A percentile compares a stretch with the other conserved stretches of the same genome.
Evolutionary conservation across 805 yeast species (phyloP).

Genomic region (Zygotorulaspora danielsina): DNA sequence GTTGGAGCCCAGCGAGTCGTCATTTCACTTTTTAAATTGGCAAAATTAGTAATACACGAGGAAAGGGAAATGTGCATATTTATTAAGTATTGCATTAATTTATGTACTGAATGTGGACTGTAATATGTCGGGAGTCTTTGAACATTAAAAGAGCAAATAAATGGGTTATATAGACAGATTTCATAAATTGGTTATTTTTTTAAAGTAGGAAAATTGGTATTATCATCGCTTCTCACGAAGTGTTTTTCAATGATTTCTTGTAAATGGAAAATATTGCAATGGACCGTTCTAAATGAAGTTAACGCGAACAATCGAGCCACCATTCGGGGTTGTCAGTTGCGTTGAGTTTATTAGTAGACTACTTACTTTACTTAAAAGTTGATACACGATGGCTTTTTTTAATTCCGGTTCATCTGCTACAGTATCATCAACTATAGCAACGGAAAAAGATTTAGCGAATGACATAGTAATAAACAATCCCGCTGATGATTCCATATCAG

Average conservation of each 20-base stretch:
- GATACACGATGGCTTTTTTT: slow-evolving; percentile 23
- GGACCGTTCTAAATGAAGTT: too few species aligned
- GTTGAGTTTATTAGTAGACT: too few species aligned
- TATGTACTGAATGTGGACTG: neutral
- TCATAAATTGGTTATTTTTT: neutral
- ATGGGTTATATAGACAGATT: neutral
- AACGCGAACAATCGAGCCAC: too few species aligned
- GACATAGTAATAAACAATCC: slow-evolving; percentile 71
- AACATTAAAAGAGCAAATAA: too few species aligned
- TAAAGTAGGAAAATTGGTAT: neutral
- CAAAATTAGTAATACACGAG: slow-evolving; percentile 16
- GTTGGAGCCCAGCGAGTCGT: slow-evolving; percentile 21
- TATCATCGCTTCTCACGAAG: neutral
- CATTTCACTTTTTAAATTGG: slow-evolving; percentile 30
- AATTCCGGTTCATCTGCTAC: slow-evolving; percentile 14
- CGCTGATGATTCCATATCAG: slow-evolving; percentile 89
- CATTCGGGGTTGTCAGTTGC: too few species aligned
- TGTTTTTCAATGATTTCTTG: neutral
- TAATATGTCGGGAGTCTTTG: too few species aligned
- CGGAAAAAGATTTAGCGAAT: slow-evolving; percentile 46
- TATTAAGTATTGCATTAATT: too few species aligned
- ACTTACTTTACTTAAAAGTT: too few species aligned
- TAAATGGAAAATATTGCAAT: neutral
- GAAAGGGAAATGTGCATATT: too few species aligned
- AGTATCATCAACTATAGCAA: slow-evolving; percentile 28